Conservation (phyloP, 2,329 filamentous ascomycete species). For the Pseudonectria buxi region DNA sequence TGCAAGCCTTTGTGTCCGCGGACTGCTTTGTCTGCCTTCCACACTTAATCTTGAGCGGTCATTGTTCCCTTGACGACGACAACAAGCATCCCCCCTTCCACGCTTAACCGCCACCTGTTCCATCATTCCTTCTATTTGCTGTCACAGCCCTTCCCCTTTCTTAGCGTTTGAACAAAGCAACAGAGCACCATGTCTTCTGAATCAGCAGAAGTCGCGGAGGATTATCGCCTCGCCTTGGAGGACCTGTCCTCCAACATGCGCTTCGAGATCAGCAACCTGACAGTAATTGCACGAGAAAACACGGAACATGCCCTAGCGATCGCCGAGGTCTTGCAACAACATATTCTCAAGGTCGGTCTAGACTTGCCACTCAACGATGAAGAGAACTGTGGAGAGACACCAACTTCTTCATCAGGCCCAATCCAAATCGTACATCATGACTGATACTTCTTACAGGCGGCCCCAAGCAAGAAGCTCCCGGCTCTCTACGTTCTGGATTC, state of each 20-base stretch:
- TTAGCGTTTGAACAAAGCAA: constrained; percentile 9
- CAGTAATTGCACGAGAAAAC: constrained; percentile 94
- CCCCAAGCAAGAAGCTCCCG: constrained; percentile 82
- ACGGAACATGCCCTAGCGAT: constrained; percentile 94
- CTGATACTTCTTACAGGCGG: constrained; percentile 56
- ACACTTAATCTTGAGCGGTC: constrained; percentile 4
- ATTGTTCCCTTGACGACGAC: constrained; percentile 2
- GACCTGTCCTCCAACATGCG: constrained; percentile 86
- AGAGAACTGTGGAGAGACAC: too few relatives aligned
- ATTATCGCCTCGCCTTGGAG: constrained; percentile 89
- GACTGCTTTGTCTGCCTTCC: constrained; percentile 4
- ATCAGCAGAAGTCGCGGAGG: constrained; percentile 82
- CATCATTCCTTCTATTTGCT: constrained; percentile 1
- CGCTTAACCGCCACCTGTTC: constrained; percentile 8
- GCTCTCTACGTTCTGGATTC: constrained; percentile 98
- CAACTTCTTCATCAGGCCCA: background rate
- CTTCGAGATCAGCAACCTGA: constrained; percentile 95
- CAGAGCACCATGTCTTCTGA: constrained; percentile 40
- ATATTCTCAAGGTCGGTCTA: constrained; percentile 82
- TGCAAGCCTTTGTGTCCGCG: constrained; percentile 6
- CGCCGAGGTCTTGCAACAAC: constrained; percentile 80
- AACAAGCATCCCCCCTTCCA: constrained; percentile 7
- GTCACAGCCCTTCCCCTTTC: constrained; percentile 5
- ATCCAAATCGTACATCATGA: constrained; percentile 1
- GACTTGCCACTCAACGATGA: background rate